Evolutionary conservation across 352 stramenopile genomes (phyloP), one percentile per base, ranked within the genome.

Genomic region (Aphanomyces cochlioides): DNA sequence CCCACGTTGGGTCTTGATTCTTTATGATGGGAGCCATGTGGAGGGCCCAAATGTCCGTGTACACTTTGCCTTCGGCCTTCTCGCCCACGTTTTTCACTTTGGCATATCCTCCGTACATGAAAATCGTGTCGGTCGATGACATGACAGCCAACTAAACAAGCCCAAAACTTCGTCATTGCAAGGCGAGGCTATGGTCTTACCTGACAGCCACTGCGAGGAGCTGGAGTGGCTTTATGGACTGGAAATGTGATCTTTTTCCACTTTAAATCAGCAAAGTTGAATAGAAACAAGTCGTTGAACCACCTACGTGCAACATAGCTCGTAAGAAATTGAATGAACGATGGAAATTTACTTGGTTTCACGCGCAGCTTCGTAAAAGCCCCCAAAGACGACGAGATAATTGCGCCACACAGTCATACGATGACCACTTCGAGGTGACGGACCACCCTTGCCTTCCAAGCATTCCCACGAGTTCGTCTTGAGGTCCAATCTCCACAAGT

Each of bases 381-480:
- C 96, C 47, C 96, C 96, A 80, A 99, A 99, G 12, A 98, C 77
- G 34, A 99, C 88, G 59, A 99, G 86, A 72, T 95, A 98, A 76
- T 98, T 97, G 45, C 97, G 81, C 91, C 91, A 98, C 45, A 97
- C 86, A 59, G 95, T 85, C 91, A 97, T 97, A n/a, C 92, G 87
- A 67, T 98, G 92, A n/a, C 92, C 92, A 70, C 86, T 95, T 57
- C 89, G 78, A 7, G 88, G 81, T 66, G 96, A 85, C 70, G 87
- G 78, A 77, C 83, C 75, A 72, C 88, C 79, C 67, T 89, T 90
- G 41, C 95, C 85, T 28, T 95, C 84, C 2, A 98, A 83, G 75
- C 97, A 91, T 68, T 96, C 85, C 96, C 96, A 99, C 40, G 81
- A 80, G 67, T 98, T 96, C 3, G 88, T 97, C 73, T 98, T 98